phyloP scores from a whole-genome alignment of 208 protist species.

The Crithidia thermophila region DNA sequence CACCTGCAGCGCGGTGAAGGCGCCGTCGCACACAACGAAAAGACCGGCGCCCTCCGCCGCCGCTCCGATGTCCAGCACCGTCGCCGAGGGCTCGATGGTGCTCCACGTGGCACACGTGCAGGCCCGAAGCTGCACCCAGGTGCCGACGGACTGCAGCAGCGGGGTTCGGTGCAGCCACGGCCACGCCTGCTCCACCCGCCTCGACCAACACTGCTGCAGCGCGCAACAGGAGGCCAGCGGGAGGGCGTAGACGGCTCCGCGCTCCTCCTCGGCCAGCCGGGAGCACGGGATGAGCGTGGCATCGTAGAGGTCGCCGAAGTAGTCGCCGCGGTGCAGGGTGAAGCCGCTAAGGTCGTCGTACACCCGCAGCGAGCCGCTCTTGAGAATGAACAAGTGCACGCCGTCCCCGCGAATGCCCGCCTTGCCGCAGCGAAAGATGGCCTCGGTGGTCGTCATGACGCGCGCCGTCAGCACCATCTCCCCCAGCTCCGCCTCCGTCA shows the following conservation, averaged over 20 bases:
- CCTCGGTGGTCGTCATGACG: slow-evolving; percentile 61
- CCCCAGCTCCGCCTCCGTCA: slow-evolving; percentile 34
- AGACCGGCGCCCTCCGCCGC: slow-evolving; percentile 30
- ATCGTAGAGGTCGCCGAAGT: slow-evolving; percentile 69
- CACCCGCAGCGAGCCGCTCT: slow-evolving; percentile 54
- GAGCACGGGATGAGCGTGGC: slow-evolving; percentile 39
- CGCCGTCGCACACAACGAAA: slow-evolving; percentile 50
- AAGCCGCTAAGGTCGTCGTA: slow-evolving; percentile 45
- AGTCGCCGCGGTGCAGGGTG: slow-evolving; percentile 54
- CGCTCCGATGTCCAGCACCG: slow-evolving; percentile 40
- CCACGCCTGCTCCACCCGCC: slow-evolving; percentile 34
- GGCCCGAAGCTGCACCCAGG: slow-evolving; percentile 53
- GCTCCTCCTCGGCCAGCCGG: slow-evolving; percentile 50
- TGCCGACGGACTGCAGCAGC: slow-evolving; percentile 54
- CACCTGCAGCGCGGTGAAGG: slow-evolving; percentile 40
- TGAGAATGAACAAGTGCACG: slow-evolving; percentile 66
- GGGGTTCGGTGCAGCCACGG: slow-evolving; percentile 37
- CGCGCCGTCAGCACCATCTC: slow-evolving; percentile 55
- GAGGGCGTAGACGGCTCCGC: slow-evolving; percentile 60
- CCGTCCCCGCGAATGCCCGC: slow-evolving; percentile 68
- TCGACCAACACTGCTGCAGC: slow-evolving; percentile 36
- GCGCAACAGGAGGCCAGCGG: slow-evolving; percentile 44
- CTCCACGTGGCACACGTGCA: slow-evolving; percentile 42
- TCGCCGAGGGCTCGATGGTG: slow-evolving; percentile 26
- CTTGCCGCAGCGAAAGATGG: slow-evolving; percentile 41